phyloP scores from a whole-genome alignment of 2,329 filamentous ascomycete species.

The Talaromyces sp. region DNA sequence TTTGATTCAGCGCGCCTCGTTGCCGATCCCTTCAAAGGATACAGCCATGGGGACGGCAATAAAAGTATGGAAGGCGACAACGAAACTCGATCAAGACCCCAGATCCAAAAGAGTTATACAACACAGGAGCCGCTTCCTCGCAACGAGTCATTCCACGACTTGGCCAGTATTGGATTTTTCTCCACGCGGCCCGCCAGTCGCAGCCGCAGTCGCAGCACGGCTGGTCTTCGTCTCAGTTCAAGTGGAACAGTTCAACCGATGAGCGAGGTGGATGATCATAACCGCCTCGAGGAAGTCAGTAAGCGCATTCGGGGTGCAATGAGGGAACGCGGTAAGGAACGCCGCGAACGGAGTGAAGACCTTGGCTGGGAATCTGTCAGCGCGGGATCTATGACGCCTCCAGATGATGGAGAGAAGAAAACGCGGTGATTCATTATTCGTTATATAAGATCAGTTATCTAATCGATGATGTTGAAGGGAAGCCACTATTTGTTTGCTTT shows the following conservation, averaged over 20 bases:
- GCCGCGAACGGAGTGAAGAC: conserved; percentile 48
- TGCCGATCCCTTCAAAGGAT: conserved; percentile 44
- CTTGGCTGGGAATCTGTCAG: conserved; percentile 38
- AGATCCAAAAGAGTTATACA: conserved; percentile 22
- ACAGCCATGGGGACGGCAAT: conserved; percentile 16
- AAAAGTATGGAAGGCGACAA: conserved; percentile 17
- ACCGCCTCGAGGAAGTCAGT: conserved; percentile 75
- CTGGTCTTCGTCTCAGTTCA: conserved; percentile 61
- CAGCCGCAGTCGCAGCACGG: conserved; percentile 66
- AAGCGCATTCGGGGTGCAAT: conserved; percentile 81
- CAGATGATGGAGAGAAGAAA: conserved; percentile 34
- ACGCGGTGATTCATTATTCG: conserved; percentile 26
- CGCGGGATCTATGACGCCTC: conserved; percentile 33
- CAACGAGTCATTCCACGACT: conserved; percentile 91
- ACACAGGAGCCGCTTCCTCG: conserved; percentile 58
- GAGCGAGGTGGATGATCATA: conserved; percentile 60
- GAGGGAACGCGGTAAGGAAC: conserved; percentile 64
- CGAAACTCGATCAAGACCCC: conserved; percentile 17
- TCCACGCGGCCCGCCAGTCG: conserved; percentile 80
- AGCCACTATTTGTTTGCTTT: not conserved
- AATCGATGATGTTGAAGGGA: not conserved
- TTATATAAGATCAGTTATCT: not conserved
- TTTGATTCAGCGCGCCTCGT: conserved; percentile 74
- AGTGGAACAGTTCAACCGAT: conserved; percentile 59
- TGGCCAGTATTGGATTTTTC: conserved; percentile 83